phyloP scores from a whole-genome alignment of 2,329 filamentous ascomycete genomes.

The Coniochaeta prunicola region DNA sequence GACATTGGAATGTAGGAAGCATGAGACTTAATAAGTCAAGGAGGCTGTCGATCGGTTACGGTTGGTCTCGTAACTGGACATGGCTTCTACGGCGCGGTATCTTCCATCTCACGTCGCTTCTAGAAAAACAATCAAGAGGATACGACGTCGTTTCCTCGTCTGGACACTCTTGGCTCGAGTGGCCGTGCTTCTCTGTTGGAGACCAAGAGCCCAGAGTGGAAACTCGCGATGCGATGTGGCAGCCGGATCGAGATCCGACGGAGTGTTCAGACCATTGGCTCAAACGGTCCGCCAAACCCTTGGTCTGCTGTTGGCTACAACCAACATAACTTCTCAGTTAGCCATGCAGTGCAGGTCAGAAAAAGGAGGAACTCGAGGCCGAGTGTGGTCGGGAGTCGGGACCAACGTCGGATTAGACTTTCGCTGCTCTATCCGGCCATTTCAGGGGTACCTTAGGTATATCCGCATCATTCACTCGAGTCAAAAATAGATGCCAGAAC shows the following conservation, averaged over 20 bases:
- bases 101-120: not conserved
- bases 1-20: not conserved
- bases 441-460: not conserved
- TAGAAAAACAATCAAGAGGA: not conserved
- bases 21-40: not conserved
- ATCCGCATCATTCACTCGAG: not conserved
- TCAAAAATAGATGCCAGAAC: not conserved
- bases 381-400: not conserved
- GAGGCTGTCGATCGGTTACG: not conserved
- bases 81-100: not conserved
- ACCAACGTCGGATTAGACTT: not conserved
- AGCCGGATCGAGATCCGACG: slow-evolving; percentile 5
- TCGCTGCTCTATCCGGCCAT: not conserved
- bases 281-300: not conserved
- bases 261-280: not conserved
- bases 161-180: not conserved
- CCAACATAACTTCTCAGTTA: not conserved
- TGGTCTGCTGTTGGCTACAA: not conserved
- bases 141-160: not conserved
- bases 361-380: not conserved
- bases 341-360: not conserved
- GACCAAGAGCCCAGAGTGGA: not conserved
- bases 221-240: slow-evolving; percentile 10
- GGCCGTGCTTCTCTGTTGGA: not conserved
- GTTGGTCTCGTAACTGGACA: not conserved